Percentiles rank a stretch among this genome's conserved stretches.
Evolutionary conservation across 306 rosid genomes (phyloP).

Genomic region (Aeschynomene evenia): DNA sequence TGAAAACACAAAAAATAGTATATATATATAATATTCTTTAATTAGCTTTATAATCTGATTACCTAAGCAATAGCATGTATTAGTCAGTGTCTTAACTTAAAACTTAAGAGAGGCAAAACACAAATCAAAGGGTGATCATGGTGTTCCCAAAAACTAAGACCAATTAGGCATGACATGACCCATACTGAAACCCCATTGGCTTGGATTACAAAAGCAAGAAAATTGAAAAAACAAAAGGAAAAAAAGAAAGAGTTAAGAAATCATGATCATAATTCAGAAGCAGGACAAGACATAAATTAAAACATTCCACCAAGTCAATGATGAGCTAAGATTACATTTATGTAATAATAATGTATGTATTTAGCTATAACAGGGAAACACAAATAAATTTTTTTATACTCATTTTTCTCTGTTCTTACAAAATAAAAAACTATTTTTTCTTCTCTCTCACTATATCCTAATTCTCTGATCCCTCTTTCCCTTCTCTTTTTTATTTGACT

Average conservation of each 20-base stretch:
- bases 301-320: constrained; percentile 54
- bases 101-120: constrained; percentile 31
- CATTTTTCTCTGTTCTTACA: constrained; percentile 36
- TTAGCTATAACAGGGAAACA: constrained; percentile 1
- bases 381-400: not conserved
- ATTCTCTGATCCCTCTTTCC: constrained; percentile 10
- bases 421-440: constrained; percentile 26
- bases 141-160: constrained; percentile 56
- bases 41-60: not conserved
- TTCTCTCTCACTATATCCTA: not conserved
- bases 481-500: constrained; percentile 45
- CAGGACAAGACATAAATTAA: constrained; percentile 46
- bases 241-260: constrained; percentile 1
- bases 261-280: constrained; percentile 20
- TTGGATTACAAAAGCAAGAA: constrained; percentile 33
- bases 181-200: constrained; percentile 50
- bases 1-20: too few species aligned
- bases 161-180: constrained; percentile 45
- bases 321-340: constrained; percentile 35
- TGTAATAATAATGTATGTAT: not conserved
- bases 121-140: constrained; percentile 51
- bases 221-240: constrained; percentile 28
- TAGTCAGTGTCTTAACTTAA: constrained; percentile 8
- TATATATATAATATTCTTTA: not conserved
- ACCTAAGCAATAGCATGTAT: not conserved